phyloP scores from a whole-genome alignment of 2,329 filamentous ascomycete genomes.

The Paecilomyces sp. region DNA sequence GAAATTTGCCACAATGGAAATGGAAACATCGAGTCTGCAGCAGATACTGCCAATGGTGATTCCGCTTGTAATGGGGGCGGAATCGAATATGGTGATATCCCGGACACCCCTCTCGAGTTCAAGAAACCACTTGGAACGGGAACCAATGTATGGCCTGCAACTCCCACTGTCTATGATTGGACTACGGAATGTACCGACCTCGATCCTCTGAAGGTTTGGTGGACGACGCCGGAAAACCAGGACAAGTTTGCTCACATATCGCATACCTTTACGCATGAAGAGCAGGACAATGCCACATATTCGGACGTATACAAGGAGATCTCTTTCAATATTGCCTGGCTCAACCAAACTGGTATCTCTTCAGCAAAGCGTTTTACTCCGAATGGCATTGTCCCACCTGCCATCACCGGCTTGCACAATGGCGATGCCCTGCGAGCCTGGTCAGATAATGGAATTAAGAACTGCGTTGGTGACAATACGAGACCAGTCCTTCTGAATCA shows the following conservation, averaged over 20 bases:
- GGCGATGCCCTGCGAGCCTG: constrained; percentile 56
- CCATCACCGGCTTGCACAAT: constrained; percentile 58
- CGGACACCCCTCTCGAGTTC: constrained; percentile 43
- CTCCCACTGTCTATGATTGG: constrained; percentile 43
- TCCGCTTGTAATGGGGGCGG: constrained; percentile 24
- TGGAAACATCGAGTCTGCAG: constrained; percentile 40
- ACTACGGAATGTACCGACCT: constrained; percentile 42
- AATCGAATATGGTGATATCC: constrained; percentile 41
- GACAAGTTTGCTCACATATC: constrained; percentile 53
- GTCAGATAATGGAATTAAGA: constrained; percentile 52
- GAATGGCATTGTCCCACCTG: constrained; percentile 54
- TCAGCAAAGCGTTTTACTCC: constrained; percentile 42
- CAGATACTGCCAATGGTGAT: constrained; percentile 13
- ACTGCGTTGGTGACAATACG: constrained; percentile 59
- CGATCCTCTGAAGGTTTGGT: constrained; percentile 50
- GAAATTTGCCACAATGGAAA: constrained; percentile 54
- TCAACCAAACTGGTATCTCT: constrained; percentile 47
- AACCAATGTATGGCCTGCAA: constrained; percentile 41
- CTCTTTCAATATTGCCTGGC: constrained; percentile 54
- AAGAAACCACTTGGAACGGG: constrained; percentile 47
- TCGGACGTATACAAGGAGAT: constrained; percentile 51
- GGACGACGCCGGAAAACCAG: constrained; percentile 42
- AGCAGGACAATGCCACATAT: constrained; percentile 55
- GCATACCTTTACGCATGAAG: constrained; percentile 56
- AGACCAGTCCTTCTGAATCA: constrained; percentile 47